These are phyloP conservation scores for Catharanthus roseus DNA, from an alignment of 257 asterid species.

Conservation along the genomic window DNA sequence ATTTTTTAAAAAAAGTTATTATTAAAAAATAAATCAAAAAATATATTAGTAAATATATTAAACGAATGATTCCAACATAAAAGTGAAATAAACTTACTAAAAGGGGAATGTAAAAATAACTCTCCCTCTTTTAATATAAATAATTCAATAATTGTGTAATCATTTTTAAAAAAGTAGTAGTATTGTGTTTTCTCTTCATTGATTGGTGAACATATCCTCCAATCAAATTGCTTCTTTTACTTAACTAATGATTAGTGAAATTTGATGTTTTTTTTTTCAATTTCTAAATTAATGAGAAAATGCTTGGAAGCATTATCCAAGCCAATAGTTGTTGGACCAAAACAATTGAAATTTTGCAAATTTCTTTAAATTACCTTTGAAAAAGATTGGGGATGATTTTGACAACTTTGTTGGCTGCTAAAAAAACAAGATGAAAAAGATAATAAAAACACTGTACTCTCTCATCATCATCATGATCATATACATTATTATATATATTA, in stretches of 20 bases:
- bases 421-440: neutral
- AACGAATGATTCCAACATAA: no score
- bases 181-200: neutral
- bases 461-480: neutral
- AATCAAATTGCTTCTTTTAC: conserved; percentile 15
- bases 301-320: neutral
- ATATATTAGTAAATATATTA: no score
- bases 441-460: conserved; percentile 7
- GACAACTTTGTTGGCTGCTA: conserved; percentile 8
- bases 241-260: neutral
- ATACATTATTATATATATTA: no score
- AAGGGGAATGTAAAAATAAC: no score
- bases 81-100: no score
- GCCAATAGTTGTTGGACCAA: conserved; percentile 10
- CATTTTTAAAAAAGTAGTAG: neutral
- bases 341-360: neutral
- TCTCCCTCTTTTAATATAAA: no score
- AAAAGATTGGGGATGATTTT: neutral
- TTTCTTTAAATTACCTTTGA: neutral
- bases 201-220: conserved; percentile 11
- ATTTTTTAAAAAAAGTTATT: no score
- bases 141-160: conserved; percentile 2
- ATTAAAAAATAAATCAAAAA: no score
- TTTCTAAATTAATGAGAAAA: neutral
- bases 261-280: neutral